Base-by-base conservation (phyloP, 208 protist genomes). In the Trypanosoma theileri region DNA sequence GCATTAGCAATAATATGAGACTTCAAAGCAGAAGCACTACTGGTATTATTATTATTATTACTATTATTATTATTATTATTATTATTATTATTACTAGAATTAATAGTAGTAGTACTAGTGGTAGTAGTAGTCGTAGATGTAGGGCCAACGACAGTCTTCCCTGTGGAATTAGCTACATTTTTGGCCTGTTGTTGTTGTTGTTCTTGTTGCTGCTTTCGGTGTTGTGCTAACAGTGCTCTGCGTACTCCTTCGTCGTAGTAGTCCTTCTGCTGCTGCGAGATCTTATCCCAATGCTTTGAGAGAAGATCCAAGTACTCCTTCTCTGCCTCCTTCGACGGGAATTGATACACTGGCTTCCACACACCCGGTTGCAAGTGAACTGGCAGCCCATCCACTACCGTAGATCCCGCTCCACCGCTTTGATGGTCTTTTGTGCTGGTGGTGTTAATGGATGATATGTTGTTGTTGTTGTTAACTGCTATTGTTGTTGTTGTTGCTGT, bases 211-310 rank as follows among this genome's bases (percentile, higher is more conserved):
- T 62, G 61, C 13, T 42, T 69, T 44, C 50, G 54, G 21, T 57
- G 59, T 50, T 70, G 61, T n/a, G 69, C 69, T 55, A 59, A 58
- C 9, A 94, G 57, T 22, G 81, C 81, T 35, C 72, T 59, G 57
- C 81, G 79, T 41, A 95, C 87, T 45, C 82, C 52, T 0, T 82
- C 74, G 44, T 95, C 85, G 68, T 95, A 95, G 74, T 86, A 95
- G n/a, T 71, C 75, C 67, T 81, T 81, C 73, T 95, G 90, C 41
- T 54, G 68, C 17, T 77, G 71, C 4, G 87, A 84, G 24, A 95
- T 77, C n/a, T 76, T 65, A 2, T 75, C 68, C 90, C 90, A 95
- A 76, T 93, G 73, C 10, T 65, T 26, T 14, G 82, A 91, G 53
- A 95, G 74, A 58, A 72, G 24, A 31, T 70, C 52, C 11, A 95